Conservation (phyloP, 805 yeast genomes). For the Hanseniaspora thailandica region DNA sequence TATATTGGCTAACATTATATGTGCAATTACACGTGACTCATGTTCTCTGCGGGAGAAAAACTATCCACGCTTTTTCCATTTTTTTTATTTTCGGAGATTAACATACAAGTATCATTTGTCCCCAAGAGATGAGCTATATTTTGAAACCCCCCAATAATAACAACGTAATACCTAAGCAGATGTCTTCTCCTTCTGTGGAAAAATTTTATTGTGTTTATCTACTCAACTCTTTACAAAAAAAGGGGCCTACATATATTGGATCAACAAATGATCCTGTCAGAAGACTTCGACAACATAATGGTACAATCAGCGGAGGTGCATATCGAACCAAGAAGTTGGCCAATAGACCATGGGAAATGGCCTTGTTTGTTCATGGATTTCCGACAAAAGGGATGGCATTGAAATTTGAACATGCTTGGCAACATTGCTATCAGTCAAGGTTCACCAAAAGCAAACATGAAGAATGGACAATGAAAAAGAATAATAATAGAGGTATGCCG, state of each 20-base stretch:
- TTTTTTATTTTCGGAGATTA: too few relatives aligned
- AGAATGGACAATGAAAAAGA: slow-evolving; percentile 21
- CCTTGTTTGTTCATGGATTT: slow-evolving; percentile 54
- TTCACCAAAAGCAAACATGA: slow-evolving; percentile 35
- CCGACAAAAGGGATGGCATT: slow-evolving; percentile 58
- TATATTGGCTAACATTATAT: too few relatives aligned
- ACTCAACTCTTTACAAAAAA: slow-evolving; percentile 47
- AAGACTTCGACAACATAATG: slow-evolving; percentile 70
- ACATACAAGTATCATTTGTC: too few relatives aligned
- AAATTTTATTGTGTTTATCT: slow-evolving; percentile 61
- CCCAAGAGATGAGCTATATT: too few relatives aligned
- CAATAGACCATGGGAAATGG: slow-evolving; percentile 65
- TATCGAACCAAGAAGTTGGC: slow-evolving; percentile 46
- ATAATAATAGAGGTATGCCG: slow-evolving; percentile 33
- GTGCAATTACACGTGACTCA: too few relatives aligned
- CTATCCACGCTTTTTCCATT: too few relatives aligned
- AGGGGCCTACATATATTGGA: slow-evolving; percentile 59
- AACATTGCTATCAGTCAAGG: slow-evolving; percentile 55
- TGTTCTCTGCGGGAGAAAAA: too few relatives aligned
- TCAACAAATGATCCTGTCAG: slow-evolving; percentile 67
- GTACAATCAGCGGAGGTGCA: slow-evolving; percentile 61
- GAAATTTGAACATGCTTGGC: slow-evolving; percentile 80
- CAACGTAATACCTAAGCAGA: too few relatives aligned
- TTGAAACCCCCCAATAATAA: too few relatives aligned
- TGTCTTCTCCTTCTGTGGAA: not conserved